These are phyloP conservation scores for Aspergillus sojae DNA, from an alignment of 2,329 filamentous ascomycete species.

Conservation along the genomic window DNA sequence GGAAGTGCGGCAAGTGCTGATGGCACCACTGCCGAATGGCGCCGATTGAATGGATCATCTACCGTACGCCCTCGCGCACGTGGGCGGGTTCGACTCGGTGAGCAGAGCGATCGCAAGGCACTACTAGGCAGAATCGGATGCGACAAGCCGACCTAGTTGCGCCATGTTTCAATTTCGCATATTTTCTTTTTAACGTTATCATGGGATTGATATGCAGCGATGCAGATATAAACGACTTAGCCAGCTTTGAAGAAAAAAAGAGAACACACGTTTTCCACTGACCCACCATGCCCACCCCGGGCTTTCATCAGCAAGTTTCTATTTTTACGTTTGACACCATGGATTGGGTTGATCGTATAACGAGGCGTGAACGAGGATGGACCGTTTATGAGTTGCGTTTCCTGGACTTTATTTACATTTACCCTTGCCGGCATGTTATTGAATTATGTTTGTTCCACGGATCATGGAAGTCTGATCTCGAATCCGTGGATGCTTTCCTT, in stretches of 20 bases:
- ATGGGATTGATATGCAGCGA: conserved; percentile 16
- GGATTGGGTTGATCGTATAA: conserved; percentile 13
- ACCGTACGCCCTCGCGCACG: conserved; percentile 39
- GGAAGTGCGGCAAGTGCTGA: conserved; percentile 28
- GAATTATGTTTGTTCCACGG: conserved; percentile 5
- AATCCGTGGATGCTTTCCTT: conserved; percentile 19
- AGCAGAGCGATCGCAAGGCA: conserved; percentile 63
- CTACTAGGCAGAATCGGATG: conserved; percentile 80
- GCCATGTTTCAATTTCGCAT: conserved; percentile 16
- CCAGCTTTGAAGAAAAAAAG: conserved; percentile 2
- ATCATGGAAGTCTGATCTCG: conserved; percentile 13
- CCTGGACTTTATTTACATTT: conserved; percentile 22
- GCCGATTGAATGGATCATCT: conserved; percentile 37
- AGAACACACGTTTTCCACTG: conserved; percentile 1
- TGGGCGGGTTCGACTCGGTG: conserved; percentile 41
- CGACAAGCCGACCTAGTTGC: conserved; percentile 61
- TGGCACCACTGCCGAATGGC: conserved; percentile 34
- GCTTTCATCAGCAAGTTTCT: conserved; percentile 14
- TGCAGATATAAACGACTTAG: conserved; percentile 12
- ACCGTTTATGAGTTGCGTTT: conserved; percentile 7
- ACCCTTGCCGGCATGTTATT: conserved; percentile 8
- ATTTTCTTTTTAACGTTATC: conserved; percentile 16
- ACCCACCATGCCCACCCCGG: conserved; percentile 7
- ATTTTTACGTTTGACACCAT: conserved; percentile 23
- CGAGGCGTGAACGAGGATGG: conserved; percentile 1